Base-by-base conservation (phyloP, 805 yeast genomes). In the Wickerhamomyces bovis region DNA sequence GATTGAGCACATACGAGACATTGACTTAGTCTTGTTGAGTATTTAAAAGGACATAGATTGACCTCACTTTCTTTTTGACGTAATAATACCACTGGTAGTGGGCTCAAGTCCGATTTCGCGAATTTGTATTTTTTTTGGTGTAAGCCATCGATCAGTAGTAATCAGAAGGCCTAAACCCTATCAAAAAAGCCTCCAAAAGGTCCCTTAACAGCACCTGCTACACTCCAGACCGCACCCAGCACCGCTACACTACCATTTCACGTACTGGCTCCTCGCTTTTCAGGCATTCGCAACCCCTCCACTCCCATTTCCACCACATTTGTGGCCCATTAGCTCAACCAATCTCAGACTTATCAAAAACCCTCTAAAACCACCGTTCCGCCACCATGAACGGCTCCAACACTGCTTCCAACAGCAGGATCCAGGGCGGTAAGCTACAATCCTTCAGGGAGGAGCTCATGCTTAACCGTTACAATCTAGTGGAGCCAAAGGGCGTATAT, bases 1-100 rank as follows among this genome's bases (percentile, higher is more conserved):
- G 95, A 45, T 76, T 89, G 56, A 80, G 85, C 55, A 77, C 85
- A 44, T 77, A 83, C 21, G 62, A 58, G 39, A 53, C 58, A 36
- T 38, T 58, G 18, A 57, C 56, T 16, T 57, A 49, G 48, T 28
- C 23, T 19, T 16, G 42, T 21, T 40, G 25, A n/a, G 15, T 39
- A 28, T 13, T 13, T 28, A 3, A 28, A 28, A 28, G 13, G 28
- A 25, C 28, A 25, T 25, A 25, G 28, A 25, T 25, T 10, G 6
- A 25, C 12, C 20, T 11, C 15, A 18, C 12, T 33, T 33, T n/a
- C 19, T 11, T 6, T 6, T 22, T 22, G 25, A 22, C 25, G 25
- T 22, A n/a, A n/a, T n/a, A n/a, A n/a, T n/a, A n/a, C n/a, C n/a
- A n/a, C n/a, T n/a, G n/a, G n/a, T n/a, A n/a, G n/a, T n/a, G n/a